Conservation (phyloP, 164 flowering plant species). For the Liquidambar formosana region DNA sequence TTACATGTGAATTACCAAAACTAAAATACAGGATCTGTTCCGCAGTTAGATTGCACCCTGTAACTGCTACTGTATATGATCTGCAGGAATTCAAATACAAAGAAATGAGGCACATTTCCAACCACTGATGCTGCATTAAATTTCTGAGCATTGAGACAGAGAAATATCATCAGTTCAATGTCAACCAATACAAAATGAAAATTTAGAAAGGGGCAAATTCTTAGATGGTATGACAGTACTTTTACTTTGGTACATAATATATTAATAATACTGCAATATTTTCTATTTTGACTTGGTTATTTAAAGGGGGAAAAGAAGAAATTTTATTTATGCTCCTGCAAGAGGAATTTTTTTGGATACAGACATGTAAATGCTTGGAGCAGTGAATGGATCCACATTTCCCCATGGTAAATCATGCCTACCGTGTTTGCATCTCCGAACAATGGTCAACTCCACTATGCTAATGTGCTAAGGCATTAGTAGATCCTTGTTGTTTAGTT, state of each 20-base stretch:
- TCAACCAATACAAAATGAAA: neutral
- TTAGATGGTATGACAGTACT: too few relatives aligned
- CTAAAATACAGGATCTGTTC: neutral
- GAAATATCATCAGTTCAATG: neutral
- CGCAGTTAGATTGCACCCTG: neutral
- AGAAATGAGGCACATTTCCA: neutral
- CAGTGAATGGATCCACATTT: neutral
- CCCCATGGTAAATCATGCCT: neutral
- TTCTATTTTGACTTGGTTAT: too few relatives aligned
- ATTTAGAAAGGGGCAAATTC: neutral
- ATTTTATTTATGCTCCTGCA: neutral
- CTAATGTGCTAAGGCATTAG: neutral
- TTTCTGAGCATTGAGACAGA: neutral
- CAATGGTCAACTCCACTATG: neutral
- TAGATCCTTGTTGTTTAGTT: neutral
- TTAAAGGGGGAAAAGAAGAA: neutral
- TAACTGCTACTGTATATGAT: neutral
- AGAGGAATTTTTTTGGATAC: too few relatives aligned
- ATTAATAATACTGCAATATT: too few relatives aligned
- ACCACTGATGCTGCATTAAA: neutral
- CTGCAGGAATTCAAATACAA: slow-evolving; percentile 1
- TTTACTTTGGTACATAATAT: neutral
- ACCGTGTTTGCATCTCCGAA: neutral
- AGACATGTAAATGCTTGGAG: neutral
- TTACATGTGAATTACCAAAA: slow-evolving; percentile 1